Evolutionary conservation across 768 basidiomycete species (phyloP), one percentile per base, ranked within the genome.

Genomic region (Pisolithus tinctorius): DNA sequence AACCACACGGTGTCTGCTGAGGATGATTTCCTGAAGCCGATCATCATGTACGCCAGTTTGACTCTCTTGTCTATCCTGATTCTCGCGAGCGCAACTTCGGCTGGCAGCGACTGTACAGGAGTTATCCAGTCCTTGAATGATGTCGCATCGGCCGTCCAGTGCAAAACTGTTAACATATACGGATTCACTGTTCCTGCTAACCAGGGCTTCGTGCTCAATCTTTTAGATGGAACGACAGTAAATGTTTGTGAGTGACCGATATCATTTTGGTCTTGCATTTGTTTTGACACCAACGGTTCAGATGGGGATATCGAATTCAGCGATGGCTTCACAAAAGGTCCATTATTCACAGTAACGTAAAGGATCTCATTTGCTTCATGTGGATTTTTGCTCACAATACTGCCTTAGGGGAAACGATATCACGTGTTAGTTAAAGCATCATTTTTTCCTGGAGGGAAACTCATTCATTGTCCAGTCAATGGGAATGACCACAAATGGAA

Each of bases 291-390:
- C 36, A 48, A 26, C 20, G 40, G 27, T 38, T n/a, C 29, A 83
- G 80, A 71, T 54, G 84, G 84, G 16, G 75, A 84, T 30, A 71
- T 86, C 42, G 56, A 62, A 23, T 85, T 86, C 60, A 81, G 75
- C 6, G 76, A 75, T 45, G 8, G 60, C 49, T 74, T 59, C 38
- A 82, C 80, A 81, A 66, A 59, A 0, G 82, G 81, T 11, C 81
- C 78, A 11, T 65, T 83, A 38, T 80, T 83, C 60, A 63, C 70
- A 30, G 60, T 83, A 58, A 74, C 57, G 80, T 80, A 54, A 40
- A 65, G 34, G 46, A 13, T 2, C 44, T 38, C 27, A 8, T 31
- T 1, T 17, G 37, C n/a, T 20, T 17, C 30, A 10, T 47, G 23
- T 45, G 16, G 26, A 17, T 16, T 16, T 37, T 61, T n/a, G 54